These are phyloP conservation scores for Climacium dendroides DNA, from an alignment of 225 moss, liverwort and hornwort species.

Conservation along the genomic window DNA sequence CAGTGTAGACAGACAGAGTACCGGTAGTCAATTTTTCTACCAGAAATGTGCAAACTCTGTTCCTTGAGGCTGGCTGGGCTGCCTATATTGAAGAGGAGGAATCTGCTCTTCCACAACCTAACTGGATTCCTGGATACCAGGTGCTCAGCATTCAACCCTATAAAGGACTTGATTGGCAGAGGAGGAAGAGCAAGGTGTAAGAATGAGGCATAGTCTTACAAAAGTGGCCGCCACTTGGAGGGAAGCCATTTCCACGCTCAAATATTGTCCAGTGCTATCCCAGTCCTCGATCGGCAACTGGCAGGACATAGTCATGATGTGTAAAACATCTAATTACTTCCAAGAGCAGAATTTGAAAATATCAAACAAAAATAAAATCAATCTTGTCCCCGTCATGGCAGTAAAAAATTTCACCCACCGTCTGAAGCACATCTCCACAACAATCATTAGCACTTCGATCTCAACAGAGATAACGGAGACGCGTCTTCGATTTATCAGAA, in stretches of 20 bases:
- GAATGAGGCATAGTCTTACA: background rate
- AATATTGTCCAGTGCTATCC: background rate
- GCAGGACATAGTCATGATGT: background rate
- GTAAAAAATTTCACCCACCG: background rate
- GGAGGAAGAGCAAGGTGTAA: background rate
- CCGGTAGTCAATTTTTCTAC: background rate
- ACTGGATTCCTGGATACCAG: background rate
- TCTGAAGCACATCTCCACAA: background rate
- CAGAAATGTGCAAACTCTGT: background rate
- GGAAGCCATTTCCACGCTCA: conserved; percentile 2
- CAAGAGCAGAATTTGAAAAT: background rate
- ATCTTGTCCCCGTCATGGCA: background rate
- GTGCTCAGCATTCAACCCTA: background rate
- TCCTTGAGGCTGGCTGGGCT: background rate
- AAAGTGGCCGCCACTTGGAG: conserved; percentile 3
- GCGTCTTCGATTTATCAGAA: background rate
- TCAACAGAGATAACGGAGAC: background rate
- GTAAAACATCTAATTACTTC: background rate
- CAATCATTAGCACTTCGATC: background rate
- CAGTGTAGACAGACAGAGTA: background rate
- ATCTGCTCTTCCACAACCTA: background rate
- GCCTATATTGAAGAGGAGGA: background rate
- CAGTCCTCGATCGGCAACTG: background rate
- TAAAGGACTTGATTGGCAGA: background rate
- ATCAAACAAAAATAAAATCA: background rate